Conservation (phyloP, 495 filamentous ascomycete species). For the Evansstolkia leycettana region DNA sequence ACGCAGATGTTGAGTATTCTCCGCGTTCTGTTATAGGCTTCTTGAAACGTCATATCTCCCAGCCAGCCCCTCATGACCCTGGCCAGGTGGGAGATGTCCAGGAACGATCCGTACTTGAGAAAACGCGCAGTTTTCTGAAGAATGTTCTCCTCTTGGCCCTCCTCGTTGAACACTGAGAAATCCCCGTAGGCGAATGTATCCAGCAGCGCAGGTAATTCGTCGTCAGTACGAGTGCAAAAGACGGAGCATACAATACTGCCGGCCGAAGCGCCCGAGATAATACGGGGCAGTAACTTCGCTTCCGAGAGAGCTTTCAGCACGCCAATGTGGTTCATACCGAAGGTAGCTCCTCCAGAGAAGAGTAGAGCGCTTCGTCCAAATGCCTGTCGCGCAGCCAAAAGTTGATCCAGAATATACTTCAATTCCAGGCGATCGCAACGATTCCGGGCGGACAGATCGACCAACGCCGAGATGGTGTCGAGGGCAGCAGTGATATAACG, state of each 20-base stretch:
- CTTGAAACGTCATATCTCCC: constrained; percentile 86
- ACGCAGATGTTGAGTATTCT: constrained; percentile 90
- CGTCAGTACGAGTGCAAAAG: constrained; percentile 72
- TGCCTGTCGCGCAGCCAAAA: constrained; percentile 69
- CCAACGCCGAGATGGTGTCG: constrained; percentile 55
- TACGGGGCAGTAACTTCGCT: constrained; percentile 64
- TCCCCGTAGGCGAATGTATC: constrained; percentile 69
- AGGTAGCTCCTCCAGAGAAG: constrained; percentile 82
- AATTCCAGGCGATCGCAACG: constrained; percentile 43
- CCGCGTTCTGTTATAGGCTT: constrained; percentile 85
- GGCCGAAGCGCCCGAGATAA: constrained; percentile 88
- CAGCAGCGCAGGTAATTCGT: constrained; percentile 65
- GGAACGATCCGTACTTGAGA: constrained; percentile 67
- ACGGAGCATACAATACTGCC: constrained; percentile 90
- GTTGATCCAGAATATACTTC: constrained; percentile 56
- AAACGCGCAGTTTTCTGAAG: constrained; percentile 61
- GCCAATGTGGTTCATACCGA: constrained; percentile 93
- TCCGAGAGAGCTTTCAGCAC: constrained; percentile 82
- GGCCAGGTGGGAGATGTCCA: constrained; percentile 70
- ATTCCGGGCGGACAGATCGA: constrained; percentile 48
- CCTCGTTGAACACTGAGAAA: constrained; percentile 69
- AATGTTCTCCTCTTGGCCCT: constrained; percentile 54
- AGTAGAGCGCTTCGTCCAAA: constrained; percentile 82
- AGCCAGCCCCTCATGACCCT: constrained; percentile 68
- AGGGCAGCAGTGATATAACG: constrained; percentile 70